Evolutionary conservation across 768 basidiomycete species (phyloP), one percentile per base, ranked within the genome.

Genomic region (Leccinum aurantiacum): DNA sequence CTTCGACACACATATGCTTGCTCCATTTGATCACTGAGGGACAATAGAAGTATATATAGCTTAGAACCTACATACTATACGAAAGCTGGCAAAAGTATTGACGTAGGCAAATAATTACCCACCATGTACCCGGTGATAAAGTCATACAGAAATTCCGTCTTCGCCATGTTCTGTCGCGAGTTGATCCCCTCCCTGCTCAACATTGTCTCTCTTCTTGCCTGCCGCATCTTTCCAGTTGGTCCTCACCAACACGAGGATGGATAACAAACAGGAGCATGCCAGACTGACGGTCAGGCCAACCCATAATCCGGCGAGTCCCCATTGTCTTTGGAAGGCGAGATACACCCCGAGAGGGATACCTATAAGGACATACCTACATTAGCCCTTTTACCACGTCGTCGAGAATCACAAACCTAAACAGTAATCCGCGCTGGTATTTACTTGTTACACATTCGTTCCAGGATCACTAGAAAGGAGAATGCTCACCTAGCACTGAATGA

Each of bases 261-360:
- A 64, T 10, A 71, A 51, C 57, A 66, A 52, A 25, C 56, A 70
- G 0, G 66, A 64, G 47, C 52, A 71, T 14, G 60, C 53, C 56
- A 71, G 44, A 58, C 70, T 71, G 46, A 60, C 22, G 33, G 53
- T 64, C 57, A 71, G 62, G 9, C 68, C 66, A 24, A 54, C 41
- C 71, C 68, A 71, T 17, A 72, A 19, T 7, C 70, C 69, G 48
- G 57, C 58, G 13, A 72, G 71, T 10, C 66, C 71, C 71, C 71
- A 64, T 22, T 59, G 47, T 37, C 46, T 53, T 19, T 22, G 5
- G 11, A 70, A 62, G 15, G 69, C 54, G 5, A 71, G 63, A 59
- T 68, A 72, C 19, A 66, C 47, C 6, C 70, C 69, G n/a, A 72
- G 63, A 27, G 67, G 71, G 9, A 72, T 62, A 31, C 71, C 89